Conservation (phyloP, 2,329 filamentous ascomycete species). For the Xylariaceae sp. region DNA sequence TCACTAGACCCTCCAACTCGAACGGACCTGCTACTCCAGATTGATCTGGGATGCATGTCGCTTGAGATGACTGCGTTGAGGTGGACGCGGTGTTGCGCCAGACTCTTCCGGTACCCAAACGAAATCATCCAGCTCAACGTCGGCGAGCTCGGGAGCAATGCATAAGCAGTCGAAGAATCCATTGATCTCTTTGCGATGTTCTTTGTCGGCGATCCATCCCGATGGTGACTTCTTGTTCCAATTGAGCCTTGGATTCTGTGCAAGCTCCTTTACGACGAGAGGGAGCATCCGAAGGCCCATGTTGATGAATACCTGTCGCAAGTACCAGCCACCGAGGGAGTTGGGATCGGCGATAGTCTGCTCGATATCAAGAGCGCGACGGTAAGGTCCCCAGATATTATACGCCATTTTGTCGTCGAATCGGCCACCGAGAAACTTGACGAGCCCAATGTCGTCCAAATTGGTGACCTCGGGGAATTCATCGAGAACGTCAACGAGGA, state of each 20-base stretch:
- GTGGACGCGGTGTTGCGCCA: background rate
- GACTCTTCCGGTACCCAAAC: background rate
- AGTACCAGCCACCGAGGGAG: background rate
- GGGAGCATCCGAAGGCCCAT: background rate
- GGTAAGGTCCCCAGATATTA: background rate
- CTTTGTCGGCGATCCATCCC: background rate
- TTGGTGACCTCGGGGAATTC: background rate
- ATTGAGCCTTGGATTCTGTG: background rate
- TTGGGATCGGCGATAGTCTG: background rate
- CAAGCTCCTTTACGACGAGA: background rate
- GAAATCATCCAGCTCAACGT: background rate
- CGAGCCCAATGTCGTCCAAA: background rate
- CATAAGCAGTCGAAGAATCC: background rate
- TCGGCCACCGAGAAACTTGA: background rate
- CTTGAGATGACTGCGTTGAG: background rate
- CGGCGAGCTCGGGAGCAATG: background rate
- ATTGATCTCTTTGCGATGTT: background rate
- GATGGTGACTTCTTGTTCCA: background rate
- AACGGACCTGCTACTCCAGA: background rate
- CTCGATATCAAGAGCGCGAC: background rate
- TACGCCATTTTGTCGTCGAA: background rate
- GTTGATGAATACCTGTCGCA: background rate
- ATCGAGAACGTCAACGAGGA: background rate
- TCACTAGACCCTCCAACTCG: background rate
- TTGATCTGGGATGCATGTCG: background rate